Percentiles rank a stretch among this genome's conserved stretches.
Evolutionary conservation across 2,329 filamentous ascomycete species (phyloP).

Genomic region (Tolypocladium nubicola): DNA sequence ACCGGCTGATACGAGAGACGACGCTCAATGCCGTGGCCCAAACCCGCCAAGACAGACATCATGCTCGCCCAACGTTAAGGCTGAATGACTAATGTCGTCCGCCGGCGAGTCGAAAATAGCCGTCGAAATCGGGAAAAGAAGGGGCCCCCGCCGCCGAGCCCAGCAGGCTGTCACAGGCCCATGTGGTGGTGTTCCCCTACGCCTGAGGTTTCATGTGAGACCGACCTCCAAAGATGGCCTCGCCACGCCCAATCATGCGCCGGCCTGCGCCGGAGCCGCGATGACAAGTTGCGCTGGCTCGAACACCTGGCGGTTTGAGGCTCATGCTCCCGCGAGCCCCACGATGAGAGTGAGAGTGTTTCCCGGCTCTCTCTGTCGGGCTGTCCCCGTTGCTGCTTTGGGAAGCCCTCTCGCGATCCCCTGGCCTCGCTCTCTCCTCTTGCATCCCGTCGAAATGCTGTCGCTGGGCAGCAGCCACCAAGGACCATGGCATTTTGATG

Average conservation of each 20-base stretch:
- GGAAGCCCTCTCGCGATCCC: not conserved
- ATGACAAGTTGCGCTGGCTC: not conserved
- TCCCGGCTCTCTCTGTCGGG: not conserved
- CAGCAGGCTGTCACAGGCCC: not conserved
- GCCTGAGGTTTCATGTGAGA: constrained; percentile 6
- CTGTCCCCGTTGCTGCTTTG: not conserved
- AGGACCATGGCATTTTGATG: not conserved
- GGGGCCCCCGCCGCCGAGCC: not conserved
- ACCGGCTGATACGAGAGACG: not conserved
- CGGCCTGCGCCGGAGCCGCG: not conserved
- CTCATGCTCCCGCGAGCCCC: not conserved
- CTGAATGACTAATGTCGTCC: not conserved
- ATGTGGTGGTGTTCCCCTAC: not conserved
- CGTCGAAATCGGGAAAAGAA: not conserved
- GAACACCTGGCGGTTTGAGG: not conserved
- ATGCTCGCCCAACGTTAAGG: not conserved
- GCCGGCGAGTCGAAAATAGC: not conserved
- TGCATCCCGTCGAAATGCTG: constrained; percentile 1
- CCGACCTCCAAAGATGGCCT: not conserved
- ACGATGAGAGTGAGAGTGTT: not conserved
- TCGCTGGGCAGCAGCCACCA: not conserved
- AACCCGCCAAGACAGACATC: not conserved
- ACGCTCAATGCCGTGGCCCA: not conserved
- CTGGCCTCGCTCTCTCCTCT: not conserved
- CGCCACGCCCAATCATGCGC: not conserved